Base-by-base conservation (phyloP, 495 filamentous ascomycete species). In the Massariosphaeria phaeospora region DNA sequence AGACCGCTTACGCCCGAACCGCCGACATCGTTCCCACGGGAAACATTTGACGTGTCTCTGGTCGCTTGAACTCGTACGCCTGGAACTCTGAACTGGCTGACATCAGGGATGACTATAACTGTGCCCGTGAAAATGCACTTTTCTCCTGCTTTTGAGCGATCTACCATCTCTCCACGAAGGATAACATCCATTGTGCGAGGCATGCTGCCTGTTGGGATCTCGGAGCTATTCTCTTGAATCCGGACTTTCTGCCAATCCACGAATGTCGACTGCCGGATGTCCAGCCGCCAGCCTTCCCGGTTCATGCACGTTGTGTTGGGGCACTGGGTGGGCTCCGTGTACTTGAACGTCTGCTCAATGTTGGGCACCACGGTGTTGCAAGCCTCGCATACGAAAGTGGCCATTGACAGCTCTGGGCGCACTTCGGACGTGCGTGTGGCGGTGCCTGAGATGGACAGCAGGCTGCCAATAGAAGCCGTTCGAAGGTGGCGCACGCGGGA, bases 161-260 rank as follows among this genome's bases (percentile, higher is more conserved):
- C 93, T 2, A 99, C 93, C 73, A 97, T 95, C 71, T 99, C 93
- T 53, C 94, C 94, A 54, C 94, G 82, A n/a, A 99, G 73, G 60
- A 99, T 96, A 20, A 99, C 83, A 62, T 99, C 93, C 82, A 99
- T 89, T 3, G 93, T 99, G 35, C 93, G 81, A 2, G 93, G 93
- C 93, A 99, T 99, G 70, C 89, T 96, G 34, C 93, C 93, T 1
- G 93, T 99, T 0, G 93, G 93, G 41, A 99, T 99, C 69, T 99
- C 93, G 15, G 90, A 91, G 46, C 88, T 93, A 68, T 96, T 97
- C 72, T 99, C 93, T 69, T 99, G 93, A 26, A 97, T 85, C 45
- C 94, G 83, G 20, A 97, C 87, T 67, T 97, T 97, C 60, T 99
- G 93, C 93, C 93, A 99, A 70, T 99, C 93, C 18, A 97, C 86